A percentile compares a stretch with the other conserved stretches of the same genome.
Conservation (phyloP, 2,329 filamentous ascomycete species). For the Colletotrichum melonis region DNA sequence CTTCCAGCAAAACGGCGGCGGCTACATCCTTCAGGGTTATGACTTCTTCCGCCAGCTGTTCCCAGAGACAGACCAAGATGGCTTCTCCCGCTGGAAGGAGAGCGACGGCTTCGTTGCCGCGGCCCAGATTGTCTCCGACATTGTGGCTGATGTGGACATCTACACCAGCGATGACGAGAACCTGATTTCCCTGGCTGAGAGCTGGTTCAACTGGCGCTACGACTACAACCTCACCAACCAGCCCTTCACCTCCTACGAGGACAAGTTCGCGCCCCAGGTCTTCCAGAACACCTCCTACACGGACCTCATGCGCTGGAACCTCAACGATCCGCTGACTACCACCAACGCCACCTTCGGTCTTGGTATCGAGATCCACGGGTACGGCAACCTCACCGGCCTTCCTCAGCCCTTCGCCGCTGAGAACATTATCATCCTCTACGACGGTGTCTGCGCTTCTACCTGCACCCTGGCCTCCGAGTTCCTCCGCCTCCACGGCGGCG, state of each 20-base stretch:
- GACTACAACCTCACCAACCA: constrained; percentile 60
- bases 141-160: constrained; percentile 57
- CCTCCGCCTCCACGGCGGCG: constrained; percentile 61
- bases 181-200: constrained; percentile 57
- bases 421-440: constrained; percentile 69
- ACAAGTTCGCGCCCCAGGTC: constrained; percentile 54
- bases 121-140: constrained; percentile 55
- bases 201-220: constrained; percentile 61
- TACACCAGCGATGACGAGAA: constrained; percentile 51
- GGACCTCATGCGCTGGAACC: constrained; percentile 62
- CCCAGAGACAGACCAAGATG: constrained; percentile 50
- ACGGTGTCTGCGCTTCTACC: constrained; percentile 69
- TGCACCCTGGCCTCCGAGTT: constrained; percentile 69
- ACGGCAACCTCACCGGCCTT: constrained; percentile 58
- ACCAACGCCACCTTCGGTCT: constrained; percentile 53
- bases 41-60: constrained; percentile 69
- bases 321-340: constrained; percentile 54
- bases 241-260: constrained; percentile 61
- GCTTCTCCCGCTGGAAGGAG: constrained; percentile 52
- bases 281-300: constrained; percentile 66
- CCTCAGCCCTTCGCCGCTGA: constrained; percentile 66
- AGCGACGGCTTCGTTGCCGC: constrained; percentile 55
- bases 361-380: constrained; percentile 61
- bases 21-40: constrained; percentile 66
- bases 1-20: constrained; percentile 68